Conservation (phyloP, 2,329 filamentous ascomycete genomes). For the Cucurbitaria berberidis region DNA sequence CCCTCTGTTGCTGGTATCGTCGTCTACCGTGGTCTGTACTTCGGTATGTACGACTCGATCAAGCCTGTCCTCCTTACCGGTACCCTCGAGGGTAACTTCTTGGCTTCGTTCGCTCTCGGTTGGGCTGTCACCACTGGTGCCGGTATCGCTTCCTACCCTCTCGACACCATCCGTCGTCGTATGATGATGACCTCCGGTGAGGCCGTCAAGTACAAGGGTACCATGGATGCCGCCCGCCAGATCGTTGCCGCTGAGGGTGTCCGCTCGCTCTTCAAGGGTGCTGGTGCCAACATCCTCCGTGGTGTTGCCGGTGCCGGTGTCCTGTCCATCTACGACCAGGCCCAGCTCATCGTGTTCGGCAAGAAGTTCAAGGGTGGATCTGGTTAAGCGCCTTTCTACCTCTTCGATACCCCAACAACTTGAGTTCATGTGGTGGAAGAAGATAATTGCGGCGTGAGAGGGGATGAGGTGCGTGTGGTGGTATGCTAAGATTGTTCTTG, state of each 20-base stretch:
- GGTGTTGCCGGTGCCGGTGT: constrained; percentile 99
- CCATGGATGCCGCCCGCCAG: constrained; percentile 92
- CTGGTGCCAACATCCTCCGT: constrained; percentile 99
- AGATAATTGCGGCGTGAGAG: constrained; percentile 41
- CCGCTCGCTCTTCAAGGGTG: constrained; percentile 99
- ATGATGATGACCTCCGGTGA: constrained; percentile 99
- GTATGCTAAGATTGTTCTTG: constrained; percentile 52
- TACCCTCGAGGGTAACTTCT: constrained; percentile 94
- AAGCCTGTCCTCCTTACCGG: constrained; percentile 97
- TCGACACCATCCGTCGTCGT: constrained; percentile 99
- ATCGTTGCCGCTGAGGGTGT: constrained; percentile 95
- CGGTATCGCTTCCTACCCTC: constrained; percentile 99
- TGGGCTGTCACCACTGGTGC: constrained; percentile 99
- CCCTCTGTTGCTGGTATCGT: constrained; percentile 98
- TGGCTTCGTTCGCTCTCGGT: constrained; percentile 97
- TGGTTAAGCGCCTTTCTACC: constrained; percentile 49
- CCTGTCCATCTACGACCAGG: constrained; percentile 99
- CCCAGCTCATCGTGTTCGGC: constrained; percentile 98
- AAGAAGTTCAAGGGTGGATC: constrained; percentile 89
- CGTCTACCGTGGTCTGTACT: constrained; percentile 99
- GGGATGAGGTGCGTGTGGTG: constrained; percentile 39
- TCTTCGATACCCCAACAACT: constrained; percentile 43
- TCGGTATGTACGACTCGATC: constrained; percentile 99
- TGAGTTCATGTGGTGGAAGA: constrained; percentile 45
- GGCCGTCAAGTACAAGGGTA: constrained; percentile 99